Evolutionary conservation across 208 protist genomes (phyloP).

Genomic region (Herpetomonas tarakana): DNA sequence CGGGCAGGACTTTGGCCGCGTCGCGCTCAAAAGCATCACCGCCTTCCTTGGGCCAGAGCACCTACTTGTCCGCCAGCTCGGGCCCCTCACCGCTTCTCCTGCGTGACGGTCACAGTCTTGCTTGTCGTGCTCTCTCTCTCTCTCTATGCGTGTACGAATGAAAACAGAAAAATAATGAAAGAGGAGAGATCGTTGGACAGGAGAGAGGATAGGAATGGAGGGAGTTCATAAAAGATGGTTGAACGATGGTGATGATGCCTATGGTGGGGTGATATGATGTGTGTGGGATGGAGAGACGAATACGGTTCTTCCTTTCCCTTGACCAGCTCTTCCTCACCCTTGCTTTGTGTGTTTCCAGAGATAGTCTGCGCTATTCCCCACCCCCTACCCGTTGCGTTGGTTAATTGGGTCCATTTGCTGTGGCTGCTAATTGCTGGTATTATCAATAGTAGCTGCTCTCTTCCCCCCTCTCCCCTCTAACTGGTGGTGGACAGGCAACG

Average conservation of each 20-base stretch:
- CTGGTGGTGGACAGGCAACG: too few relatives aligned
- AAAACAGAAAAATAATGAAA: background rate
- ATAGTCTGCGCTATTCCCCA: too few relatives aligned
- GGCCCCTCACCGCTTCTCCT: conserved; percentile 7
- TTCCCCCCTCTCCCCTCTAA: too few relatives aligned
- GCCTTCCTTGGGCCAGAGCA: conserved; percentile 61
- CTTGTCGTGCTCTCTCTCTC: background rate
- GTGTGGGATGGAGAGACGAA: background rate
- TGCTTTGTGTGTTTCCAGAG: background rate
- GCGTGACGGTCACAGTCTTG: background rate
- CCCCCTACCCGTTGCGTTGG: too few relatives aligned
- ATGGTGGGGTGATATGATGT: background rate
- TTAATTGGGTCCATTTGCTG: too few relatives aligned
- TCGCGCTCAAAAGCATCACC: conserved; percentile 52
- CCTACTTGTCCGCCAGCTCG: conserved; percentile 36
- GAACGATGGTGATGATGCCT: too few relatives aligned
- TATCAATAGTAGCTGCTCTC: too few relatives aligned
- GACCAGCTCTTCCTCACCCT: background rate
- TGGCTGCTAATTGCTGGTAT: too few relatives aligned
- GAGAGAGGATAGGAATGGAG: background rate
- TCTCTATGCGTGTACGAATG: background rate
- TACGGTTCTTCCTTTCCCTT: background rate
- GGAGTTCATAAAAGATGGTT: too few relatives aligned
- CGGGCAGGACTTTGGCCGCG: conserved; percentile 39
- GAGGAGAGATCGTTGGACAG: background rate